phyloP scores from a whole-genome alignment of 768 basidiomycete genomes.

The Naganishia onofrii region DNA sequence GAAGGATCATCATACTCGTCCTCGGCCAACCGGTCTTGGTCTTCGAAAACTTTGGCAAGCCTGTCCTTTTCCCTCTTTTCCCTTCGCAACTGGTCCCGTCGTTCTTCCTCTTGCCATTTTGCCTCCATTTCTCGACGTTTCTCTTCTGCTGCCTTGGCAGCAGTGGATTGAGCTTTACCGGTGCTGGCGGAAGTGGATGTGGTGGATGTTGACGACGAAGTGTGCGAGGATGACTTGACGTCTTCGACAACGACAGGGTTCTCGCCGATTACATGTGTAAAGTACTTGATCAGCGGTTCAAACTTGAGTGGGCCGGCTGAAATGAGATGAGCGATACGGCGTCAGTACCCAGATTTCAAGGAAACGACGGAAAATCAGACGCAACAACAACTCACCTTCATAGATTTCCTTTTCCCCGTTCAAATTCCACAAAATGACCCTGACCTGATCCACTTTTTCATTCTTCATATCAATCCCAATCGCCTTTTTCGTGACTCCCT shows the following conservation, averaged over 20 bases:
- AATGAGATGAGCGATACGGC: slow-evolving; percentile 1
- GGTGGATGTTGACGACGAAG: not conserved
- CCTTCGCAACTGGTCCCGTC: slow-evolving; percentile 39
- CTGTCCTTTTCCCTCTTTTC: slow-evolving; percentile 36
- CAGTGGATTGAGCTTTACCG: slow-evolving; percentile 8
- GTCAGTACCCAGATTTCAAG: not conserved
- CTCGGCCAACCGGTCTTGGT: slow-evolving; percentile 25
- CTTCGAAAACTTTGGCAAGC: slow-evolving; percentile 19
- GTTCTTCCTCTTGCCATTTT: slow-evolving; percentile 47
- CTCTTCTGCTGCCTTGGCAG: slow-evolving; percentile 18
- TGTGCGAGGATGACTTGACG: not conserved
- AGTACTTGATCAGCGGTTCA: slow-evolving; percentile 70
- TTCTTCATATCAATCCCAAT: slow-evolving; percentile 63
- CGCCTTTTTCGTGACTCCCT: slow-evolving; percentile 46
- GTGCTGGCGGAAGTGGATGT: slow-evolving; percentile 24
- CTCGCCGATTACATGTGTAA: slow-evolving; percentile 57
- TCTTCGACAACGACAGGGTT: slow-evolving; percentile 56
- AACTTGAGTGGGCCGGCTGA: slow-evolving; percentile 67
- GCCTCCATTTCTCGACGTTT: slow-evolving; percentile 34
- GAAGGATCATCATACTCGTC: slow-evolving; percentile 15
- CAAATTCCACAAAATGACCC: slow-evolving; percentile 69
- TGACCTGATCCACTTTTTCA: slow-evolving; percentile 52
- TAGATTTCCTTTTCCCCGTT: slow-evolving; percentile 65
- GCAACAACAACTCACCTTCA: slow-evolving; percentile 59
- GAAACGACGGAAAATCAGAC: no score